phyloP scores from a whole-genome alignment of 1,284 basidiomycete genomes.

The Fomes fomentarius region DNA sequence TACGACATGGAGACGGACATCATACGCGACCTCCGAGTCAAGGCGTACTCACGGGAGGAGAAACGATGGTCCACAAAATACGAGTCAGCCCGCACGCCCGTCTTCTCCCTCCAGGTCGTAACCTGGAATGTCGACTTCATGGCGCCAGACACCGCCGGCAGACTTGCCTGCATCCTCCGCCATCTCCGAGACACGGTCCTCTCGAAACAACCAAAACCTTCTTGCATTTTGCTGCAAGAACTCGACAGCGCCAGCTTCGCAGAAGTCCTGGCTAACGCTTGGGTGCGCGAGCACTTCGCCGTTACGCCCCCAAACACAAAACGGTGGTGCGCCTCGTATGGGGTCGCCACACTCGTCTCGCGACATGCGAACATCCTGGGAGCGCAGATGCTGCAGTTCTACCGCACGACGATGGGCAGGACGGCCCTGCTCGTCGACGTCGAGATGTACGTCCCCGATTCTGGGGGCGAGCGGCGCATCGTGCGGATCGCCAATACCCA shows the following conservation, averaged over 20 bases:
- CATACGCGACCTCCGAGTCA: not conserved
- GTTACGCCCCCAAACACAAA: conserved; percentile 53
- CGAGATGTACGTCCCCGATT: conserved; percentile 41
- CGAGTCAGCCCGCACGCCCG: conserved; percentile 32
- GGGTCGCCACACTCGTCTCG: conserved; percentile 68
- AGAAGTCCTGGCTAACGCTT: conserved; percentile 52
- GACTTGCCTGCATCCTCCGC: conserved; percentile 51
- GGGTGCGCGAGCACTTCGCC: conserved; percentile 63
- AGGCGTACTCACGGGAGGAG: conserved; percentile 11
- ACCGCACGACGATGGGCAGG: conserved; percentile 50
- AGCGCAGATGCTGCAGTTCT: conserved; percentile 52
- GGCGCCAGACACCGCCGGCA: conserved; percentile 38
- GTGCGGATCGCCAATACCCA: conserved; percentile 71
- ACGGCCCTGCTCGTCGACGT: conserved; percentile 62
- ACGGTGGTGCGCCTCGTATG: conserved; percentile 60
- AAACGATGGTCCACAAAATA: conserved; percentile 15
- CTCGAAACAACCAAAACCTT: conserved; percentile 51
- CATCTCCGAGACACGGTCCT: conserved; percentile 57
- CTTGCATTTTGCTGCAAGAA: conserved; percentile 70
- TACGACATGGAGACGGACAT: conserved; percentile 2
- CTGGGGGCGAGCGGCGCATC: conserved; percentile 20
- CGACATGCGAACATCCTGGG: conserved; percentile 50
- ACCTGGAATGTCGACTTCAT: conserved; percentile 72
- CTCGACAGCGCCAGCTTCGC: conserved; percentile 48
- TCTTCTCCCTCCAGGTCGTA: conserved; percentile 50